Conservation (phyloP, 192 early-diverging fungal genomes). For the Tieghemiomyces parasiticus region DNA sequence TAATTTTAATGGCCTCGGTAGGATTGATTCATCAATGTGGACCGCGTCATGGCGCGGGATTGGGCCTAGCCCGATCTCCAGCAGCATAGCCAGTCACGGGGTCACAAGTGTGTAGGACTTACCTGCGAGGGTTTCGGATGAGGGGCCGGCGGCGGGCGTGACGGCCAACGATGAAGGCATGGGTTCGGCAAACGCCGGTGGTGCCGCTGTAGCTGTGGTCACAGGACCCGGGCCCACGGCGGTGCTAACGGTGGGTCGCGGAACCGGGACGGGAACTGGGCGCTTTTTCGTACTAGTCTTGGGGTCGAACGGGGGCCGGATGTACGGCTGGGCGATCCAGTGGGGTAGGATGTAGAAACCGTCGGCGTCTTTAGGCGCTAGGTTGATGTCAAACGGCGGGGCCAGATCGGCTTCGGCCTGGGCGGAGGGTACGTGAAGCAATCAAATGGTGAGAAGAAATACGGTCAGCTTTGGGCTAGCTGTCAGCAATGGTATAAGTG, state of each 20-base stretch:
- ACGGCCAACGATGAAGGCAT: neutral
- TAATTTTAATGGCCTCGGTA: no score
- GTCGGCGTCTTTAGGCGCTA: conserved; percentile 19
- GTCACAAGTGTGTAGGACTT: neutral
- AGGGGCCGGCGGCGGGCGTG: neutral
- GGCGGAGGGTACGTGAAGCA: no score
- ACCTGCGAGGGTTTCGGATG: neutral
- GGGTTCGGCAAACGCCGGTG: neutral
- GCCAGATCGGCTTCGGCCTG: conserved; percentile 19
- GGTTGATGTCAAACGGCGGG: conserved; percentile 17
- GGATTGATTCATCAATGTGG: no score
- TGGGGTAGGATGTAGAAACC: conserved; percentile 42
- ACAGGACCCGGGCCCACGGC: neutral
- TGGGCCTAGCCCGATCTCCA: no score
- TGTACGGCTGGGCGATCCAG: conserved; percentile 55
- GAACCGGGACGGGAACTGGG: neutral
- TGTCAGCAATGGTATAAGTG: no score
- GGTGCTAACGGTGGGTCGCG: neutral
- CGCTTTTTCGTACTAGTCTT: neutral
- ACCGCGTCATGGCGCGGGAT: no score
- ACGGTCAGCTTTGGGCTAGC: no score
- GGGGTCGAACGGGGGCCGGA: conserved; percentile 22
- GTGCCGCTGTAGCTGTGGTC: neutral
- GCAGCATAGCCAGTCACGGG: no score
- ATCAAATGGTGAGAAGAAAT: no score